Evolutionary conservation across 2,329 filamentous ascomycete species (phyloP), one percentile per base, ranked within the genome.

Genomic region (Sphaerulina populicola): DNA sequence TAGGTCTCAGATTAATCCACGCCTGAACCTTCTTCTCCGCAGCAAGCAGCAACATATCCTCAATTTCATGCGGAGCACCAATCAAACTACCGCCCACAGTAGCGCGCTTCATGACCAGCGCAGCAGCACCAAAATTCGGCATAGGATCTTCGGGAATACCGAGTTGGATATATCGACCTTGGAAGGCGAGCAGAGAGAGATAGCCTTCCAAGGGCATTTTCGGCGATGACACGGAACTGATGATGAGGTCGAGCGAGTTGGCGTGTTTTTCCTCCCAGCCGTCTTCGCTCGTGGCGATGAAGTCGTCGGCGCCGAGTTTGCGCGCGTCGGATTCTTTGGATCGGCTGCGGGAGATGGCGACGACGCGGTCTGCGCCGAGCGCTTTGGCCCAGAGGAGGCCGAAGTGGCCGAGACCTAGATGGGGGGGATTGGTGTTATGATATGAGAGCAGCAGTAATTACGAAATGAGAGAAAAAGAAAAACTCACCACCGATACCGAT

Each of bases 311-410:
- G 6, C 83, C 82, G 48, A 86, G 72, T 56, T 78, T 77, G 59
- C 73, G 68, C 8, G 78, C 79, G 61, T 86, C 81, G 0, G 73
- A 74, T 40, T 71, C 73, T 71, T 86, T 86, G 62, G 64, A 59
- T 0, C 72, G 70, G 0, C 74, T 78, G 58, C 83, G 79, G 8
- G 80, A 82, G 57, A 86, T 77, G n/a, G 78, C 82, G 31, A 81
- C 79, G n/a, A 82, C 76, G 9, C 77, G 76, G 43, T 86, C 81
- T 29, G 81, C 82, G 6, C 81, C 82, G 1, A 90, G 70, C 0
- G 85, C 85, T 58, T 77, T 80, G 1, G 85, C 82, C 66, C 79
- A 88, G 53, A 87, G 72, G 9, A 90, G 65, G 0, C 78, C 86
- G 57, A 88, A 80, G 64, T 91, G 85, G 8, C 61, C 55, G 1